Evolutionary conservation across 768 basidiomycete genomes (phyloP).

Genomic region (Kondoa malvinella): DNA sequence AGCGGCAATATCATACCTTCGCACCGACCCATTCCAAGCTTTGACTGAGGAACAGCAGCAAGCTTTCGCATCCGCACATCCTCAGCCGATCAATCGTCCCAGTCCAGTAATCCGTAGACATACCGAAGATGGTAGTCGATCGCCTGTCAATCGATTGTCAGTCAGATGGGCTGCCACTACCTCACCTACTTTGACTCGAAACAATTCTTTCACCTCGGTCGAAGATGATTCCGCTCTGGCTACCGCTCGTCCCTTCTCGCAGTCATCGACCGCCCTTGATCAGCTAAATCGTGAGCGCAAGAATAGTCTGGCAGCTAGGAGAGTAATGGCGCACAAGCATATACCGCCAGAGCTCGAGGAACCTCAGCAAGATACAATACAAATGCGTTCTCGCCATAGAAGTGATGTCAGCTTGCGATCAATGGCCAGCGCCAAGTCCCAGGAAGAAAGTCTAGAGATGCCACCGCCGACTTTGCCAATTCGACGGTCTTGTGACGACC

Average conservation of each 20-base stretch:
- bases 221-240: background rate
- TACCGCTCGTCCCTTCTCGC: background rate
- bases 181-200: slow-evolving; percentile 4
- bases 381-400: background rate
- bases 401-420: background rate
- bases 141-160: background rate
- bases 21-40: slow-evolving; percentile 15
- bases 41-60: background rate
- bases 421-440: background rate
- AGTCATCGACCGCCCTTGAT: background rate
- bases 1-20: slow-evolving; percentile 18
- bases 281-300: background rate
- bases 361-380: background rate
- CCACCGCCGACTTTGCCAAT: background rate
- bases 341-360: background rate
- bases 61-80: background rate
- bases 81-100: background rate
- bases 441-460: background rate
- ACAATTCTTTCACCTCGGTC: background rate
- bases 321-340: background rate
- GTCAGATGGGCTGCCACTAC: background rate
- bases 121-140: slow-evolving; percentile 2
- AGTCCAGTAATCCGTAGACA: slow-evolving; percentile 1
- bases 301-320: background rate
- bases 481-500: background rate